Conservation (phyloP, 345 rosid species). For the Bruguiera parviflora region DNA sequence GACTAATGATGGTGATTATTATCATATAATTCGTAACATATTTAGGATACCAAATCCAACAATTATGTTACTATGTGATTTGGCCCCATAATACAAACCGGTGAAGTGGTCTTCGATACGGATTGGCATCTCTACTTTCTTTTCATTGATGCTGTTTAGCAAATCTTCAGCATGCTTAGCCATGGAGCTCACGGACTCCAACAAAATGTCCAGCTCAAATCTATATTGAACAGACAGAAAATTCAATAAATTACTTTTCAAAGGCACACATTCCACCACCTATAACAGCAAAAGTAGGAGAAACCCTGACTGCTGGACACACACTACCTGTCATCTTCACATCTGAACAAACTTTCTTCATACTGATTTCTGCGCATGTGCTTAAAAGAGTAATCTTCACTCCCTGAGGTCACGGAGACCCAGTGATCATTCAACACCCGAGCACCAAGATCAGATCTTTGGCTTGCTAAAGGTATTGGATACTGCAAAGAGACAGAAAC, state of each 20-base stretch:
- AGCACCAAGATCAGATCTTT: conserved; percentile 74
- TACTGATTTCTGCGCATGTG: conserved; percentile 97
- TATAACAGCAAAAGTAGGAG: not conserved
- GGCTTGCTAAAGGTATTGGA: conserved; percentile 81
- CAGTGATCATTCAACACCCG: conserved; percentile 90
- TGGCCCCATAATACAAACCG: conserved; percentile 46
- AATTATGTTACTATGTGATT: conserved; percentile 1
- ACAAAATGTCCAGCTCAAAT: conserved; percentile 96
- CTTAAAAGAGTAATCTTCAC: conserved; percentile 93
- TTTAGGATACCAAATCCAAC: not conserved
- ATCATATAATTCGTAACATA: no score
- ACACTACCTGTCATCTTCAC: conserved; percentile 93
- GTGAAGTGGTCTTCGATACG: conserved; percentile 67
- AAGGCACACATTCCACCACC: not conserved
- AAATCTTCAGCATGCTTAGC: conserved; percentile 77
- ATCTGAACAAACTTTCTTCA: conserved; percentile 94
- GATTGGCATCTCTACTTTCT: conserved; percentile 50
- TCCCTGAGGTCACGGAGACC: conserved; percentile 98
- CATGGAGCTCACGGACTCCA: conserved; percentile 88
- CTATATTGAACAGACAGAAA: conserved; percentile 30
- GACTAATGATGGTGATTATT: not conserved
- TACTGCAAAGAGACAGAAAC: conserved; percentile 48
- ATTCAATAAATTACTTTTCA: not conserved
- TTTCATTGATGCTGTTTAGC: conserved; percentile 62
- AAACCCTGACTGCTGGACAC: conserved; percentile 10